These are phyloP conservation scores for Exutisphaerella laricina DNA, from an alignment of 2,329 filamentous ascomycete genomes.

Conservation along the genomic window DNA sequence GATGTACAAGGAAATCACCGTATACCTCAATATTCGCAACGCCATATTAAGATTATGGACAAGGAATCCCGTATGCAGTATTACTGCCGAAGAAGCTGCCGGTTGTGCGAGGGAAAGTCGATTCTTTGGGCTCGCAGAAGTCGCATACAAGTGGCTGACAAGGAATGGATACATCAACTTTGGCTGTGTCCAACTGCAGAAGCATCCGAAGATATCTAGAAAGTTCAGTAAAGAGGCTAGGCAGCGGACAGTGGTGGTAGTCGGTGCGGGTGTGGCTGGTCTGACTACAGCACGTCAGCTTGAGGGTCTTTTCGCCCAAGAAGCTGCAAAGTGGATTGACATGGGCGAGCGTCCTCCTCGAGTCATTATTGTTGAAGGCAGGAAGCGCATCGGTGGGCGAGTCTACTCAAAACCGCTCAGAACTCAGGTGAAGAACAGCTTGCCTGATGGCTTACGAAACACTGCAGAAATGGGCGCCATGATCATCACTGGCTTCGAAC, in stretches of 20 bases:
- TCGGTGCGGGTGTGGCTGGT: constrained; percentile 92
- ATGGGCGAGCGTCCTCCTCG: constrained; percentile 63
- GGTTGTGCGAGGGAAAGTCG: constrained; percentile 82
- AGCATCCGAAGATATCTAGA: constrained; percentile 19
- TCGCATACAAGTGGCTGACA: constrained; percentile 89
- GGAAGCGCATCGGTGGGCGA: constrained; percentile 79
- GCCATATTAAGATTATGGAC: constrained; percentile 88
- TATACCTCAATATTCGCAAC: constrained; percentile 94
- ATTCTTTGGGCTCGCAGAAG: constrained; percentile 82
- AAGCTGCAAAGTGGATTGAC: constrained; percentile 61
- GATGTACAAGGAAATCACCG: constrained; percentile 82
- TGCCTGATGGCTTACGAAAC: constrained; percentile 54
- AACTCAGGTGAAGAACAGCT: constrained; percentile 51
- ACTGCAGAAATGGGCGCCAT: constrained; percentile 97
- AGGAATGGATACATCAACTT: constrained; percentile 95
- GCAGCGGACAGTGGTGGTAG: constrained; percentile 71
- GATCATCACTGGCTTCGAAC: constrained; percentile 95
- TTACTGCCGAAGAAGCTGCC: constrained; percentile 78
- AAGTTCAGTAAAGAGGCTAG: constrained; percentile 41
- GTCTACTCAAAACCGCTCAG: constrained; percentile 77
- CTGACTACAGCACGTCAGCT: constrained; percentile 88
- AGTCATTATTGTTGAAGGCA: constrained; percentile 79
- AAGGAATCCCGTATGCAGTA: constrained; percentile 73
- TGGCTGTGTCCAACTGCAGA: constrained; percentile 73
- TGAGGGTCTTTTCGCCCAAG: constrained; percentile 77